A percentile compares a stretch with the other conserved stretches of the same genome.
phyloP scores from a whole-genome alignment of 2,329 filamentous ascomycete species.

The Phaeosphaeriaceae sp. region DNA sequence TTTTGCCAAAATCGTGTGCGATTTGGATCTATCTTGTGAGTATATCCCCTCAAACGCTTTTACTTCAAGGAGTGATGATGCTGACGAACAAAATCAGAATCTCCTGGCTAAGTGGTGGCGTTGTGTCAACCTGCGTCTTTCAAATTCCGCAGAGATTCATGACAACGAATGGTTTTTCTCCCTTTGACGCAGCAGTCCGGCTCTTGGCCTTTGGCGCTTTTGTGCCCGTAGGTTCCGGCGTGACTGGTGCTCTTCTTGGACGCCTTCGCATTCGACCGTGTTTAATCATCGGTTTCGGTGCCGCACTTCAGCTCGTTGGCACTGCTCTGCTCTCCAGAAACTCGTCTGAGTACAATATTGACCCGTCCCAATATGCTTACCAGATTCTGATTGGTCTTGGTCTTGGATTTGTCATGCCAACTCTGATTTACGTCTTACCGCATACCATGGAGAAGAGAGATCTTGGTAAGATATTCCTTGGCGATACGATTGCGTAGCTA shows the following conservation, averaged over 20 bases:
- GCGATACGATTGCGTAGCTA: not conserved
- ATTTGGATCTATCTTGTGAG: slow-evolving; percentile 14
- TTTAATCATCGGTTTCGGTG: slow-evolving; percentile 12
- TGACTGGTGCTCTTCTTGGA: slow-evolving; percentile 12
- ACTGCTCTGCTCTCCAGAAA: slow-evolving; percentile 4
- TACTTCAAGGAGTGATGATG: not conserved
- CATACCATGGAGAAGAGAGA: slow-evolving; percentile 17
- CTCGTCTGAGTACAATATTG: slow-evolving; percentile 1
- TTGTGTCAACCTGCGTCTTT: slow-evolving; percentile 14
- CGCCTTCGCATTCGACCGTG: slow-evolving; percentile 5
- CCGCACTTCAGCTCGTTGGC: slow-evolving; percentile 14
- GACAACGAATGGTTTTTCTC: slow-evolving; percentile 12
- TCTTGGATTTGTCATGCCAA: slow-evolving; percentile 10
- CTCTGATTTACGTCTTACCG: slow-evolving; percentile 14
- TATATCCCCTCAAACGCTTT: not conserved
- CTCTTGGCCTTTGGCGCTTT: slow-evolving; percentile 22
- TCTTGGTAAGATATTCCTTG: slow-evolving; percentile 9
- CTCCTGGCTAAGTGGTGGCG: slow-evolving; percentile 10
- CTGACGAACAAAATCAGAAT: slow-evolving; percentile 10
- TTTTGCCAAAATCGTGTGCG: slow-evolving; percentile 10
- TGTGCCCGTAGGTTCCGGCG: slow-evolving; percentile 10
- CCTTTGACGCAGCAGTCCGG: slow-evolving; percentile 13
- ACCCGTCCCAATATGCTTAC: slow-evolving; percentile 16
- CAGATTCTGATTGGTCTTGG: slow-evolving; percentile 20
- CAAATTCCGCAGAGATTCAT: slow-evolving; percentile 27